These are phyloP conservation scores for Mucuna pruriens DNA, from an alignment of 306 rosid species.

Conservation along the genomic window DNA sequence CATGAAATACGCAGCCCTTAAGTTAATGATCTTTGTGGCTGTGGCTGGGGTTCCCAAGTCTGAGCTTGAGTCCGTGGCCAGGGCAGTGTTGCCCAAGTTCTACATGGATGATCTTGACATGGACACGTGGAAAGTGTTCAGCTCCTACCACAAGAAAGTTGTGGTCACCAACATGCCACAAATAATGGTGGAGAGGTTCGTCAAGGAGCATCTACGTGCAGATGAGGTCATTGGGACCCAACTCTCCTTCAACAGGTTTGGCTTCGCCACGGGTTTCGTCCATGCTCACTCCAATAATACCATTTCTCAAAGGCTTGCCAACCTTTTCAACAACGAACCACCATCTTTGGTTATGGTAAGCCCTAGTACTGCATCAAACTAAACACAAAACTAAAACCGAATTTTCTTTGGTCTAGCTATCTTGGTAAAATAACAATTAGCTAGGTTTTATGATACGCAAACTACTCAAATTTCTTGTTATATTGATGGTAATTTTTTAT, in stretches of 20 bases:
- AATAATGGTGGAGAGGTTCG: constrained; percentile 83
- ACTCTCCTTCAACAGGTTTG: constrained; percentile 60
- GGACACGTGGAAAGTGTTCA: constrained; percentile 70
- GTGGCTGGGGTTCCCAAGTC: constrained; percentile 56
- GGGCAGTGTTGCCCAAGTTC: constrained; percentile 90
- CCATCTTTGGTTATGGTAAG: constrained; percentile 61
- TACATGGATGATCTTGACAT: constrained; percentile 74
- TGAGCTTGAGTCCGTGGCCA: constrained; percentile 72
- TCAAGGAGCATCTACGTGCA: constrained; percentile 75
- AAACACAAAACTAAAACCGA: too few species aligned
- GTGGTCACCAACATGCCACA: constrained; percentile 74
- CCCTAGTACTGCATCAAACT: constrained; percentile 14
- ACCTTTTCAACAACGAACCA: constrained; percentile 37
- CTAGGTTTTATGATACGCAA: too few species aligned
- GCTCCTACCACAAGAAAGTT: constrained; percentile 48
- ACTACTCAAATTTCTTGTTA: too few species aligned
- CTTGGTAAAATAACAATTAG: too few species aligned
- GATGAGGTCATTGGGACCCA: constrained; percentile 74
- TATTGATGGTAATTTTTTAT: too few species aligned
- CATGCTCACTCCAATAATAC: constrained; percentile 3
- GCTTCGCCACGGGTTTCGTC: constrained; percentile 74
- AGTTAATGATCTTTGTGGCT: constrained; percentile 67
- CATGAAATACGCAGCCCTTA: constrained; percentile 48
- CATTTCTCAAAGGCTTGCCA: constrained; percentile 43
- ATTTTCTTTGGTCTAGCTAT: too few species aligned